A percentile compares a stretch with the other conserved stretches of the same genome.
phyloP scores from a whole-genome alignment of 805 yeast genomes.

The Maudiozyma barnettii region DNA sequence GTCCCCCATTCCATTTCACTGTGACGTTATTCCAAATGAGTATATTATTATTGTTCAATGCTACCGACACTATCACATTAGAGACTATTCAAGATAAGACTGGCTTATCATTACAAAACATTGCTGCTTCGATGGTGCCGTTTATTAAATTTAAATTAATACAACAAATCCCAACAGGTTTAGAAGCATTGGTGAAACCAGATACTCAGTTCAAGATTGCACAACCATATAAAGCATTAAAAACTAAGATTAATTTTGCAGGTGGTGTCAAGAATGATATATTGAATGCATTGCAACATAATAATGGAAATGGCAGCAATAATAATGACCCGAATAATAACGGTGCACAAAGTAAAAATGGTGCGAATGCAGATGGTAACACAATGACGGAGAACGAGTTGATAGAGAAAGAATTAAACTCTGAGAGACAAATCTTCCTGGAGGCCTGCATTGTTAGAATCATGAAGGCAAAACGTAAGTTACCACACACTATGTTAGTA shows the following conservation, averaged over 20 bases:
- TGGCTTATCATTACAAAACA: slow-evolving; percentile 51
- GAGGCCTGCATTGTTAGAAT: slow-evolving; percentile 93
- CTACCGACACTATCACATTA: slow-evolving; percentile 37
- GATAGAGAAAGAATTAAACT: slow-evolving; percentile 71
- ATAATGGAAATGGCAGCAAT: slow-evolving; percentile 3
- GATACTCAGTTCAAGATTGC: slow-evolving; percentile 61
- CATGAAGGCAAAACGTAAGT: slow-evolving; percentile 84
- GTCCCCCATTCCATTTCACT: slow-evolving; percentile 70
- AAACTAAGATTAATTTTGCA: slow-evolving; percentile 73
- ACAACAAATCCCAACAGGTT: slow-evolving; percentile 53
- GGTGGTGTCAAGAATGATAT: slow-evolving; percentile 39
- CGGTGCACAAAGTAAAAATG: slow-evolving; percentile 13
- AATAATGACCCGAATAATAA: slow-evolving; percentile 3
- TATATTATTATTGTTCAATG: slow-evolving; percentile 76
- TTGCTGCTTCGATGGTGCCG: slow-evolving; percentile 72
- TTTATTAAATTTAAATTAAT: slow-evolving; percentile 70
- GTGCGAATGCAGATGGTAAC: slow-evolving; percentile 33
- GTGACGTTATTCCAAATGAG: slow-evolving; percentile 84
- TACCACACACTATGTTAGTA: slow-evolving; percentile 70
- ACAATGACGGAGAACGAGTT: slow-evolving; percentile 50
- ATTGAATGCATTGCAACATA: slow-evolving; percentile 12
- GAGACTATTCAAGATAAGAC: slow-evolving; percentile 57
- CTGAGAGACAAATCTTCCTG: slow-evolving; percentile 74
- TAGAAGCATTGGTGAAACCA: slow-evolving; percentile 41
- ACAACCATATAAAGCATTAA: slow-evolving; percentile 75